Evolutionary conservation across 305 asterid genomes (phyloP), one percentile per base, ranked within the genome.

Genomic region (Ilex paraguariensis): DNA sequence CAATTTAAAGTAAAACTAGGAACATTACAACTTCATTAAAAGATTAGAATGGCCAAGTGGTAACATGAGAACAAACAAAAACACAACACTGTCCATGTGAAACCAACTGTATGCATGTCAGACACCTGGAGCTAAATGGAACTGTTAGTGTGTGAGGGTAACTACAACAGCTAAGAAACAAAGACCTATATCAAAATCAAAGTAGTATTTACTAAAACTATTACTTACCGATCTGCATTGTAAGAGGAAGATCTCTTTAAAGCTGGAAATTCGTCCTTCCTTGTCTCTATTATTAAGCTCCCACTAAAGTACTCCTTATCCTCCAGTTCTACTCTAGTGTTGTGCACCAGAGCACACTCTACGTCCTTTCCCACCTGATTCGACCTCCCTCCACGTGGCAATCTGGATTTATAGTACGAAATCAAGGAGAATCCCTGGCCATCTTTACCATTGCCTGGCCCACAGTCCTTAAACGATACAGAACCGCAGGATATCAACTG

Each of bases 291-390:
- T 30, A 88, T 82, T 30, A 88, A 53, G 78, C 96, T 88, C 63
- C 96, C 96, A 52, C 95, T 91, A 51, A 86, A 91, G 76, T 88
- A 88, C 71, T 86, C 96, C 6, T 91, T 87, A 36, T 82, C 93
- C 68, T 90, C 95, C 71, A 87, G 10, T 56, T 77, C 79, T 66
- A 71, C 57, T 52, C 7, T n/a, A 14, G 56, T 2, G 54, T 66
- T 69, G 56, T 68, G 68, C 54, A 72, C 74, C 15, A 6, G 63
- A 31, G 28, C 71, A 3, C 54, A 36, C 66, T 61, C 75, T 7
- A 72, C 55, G 13, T 60, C 84, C 71, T 69, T 79, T 66, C 60
- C 66, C 64, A 65, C 66, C 55, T 59, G 72, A 68, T 71, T 62
- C 8, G 13, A 7, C 1, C 56, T 60, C 0, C 75, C 62, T 14